Evolutionary conservation across 768 basidiomycete species (phyloP).

Genomic region (Boletus tylopilopsis): DNA sequence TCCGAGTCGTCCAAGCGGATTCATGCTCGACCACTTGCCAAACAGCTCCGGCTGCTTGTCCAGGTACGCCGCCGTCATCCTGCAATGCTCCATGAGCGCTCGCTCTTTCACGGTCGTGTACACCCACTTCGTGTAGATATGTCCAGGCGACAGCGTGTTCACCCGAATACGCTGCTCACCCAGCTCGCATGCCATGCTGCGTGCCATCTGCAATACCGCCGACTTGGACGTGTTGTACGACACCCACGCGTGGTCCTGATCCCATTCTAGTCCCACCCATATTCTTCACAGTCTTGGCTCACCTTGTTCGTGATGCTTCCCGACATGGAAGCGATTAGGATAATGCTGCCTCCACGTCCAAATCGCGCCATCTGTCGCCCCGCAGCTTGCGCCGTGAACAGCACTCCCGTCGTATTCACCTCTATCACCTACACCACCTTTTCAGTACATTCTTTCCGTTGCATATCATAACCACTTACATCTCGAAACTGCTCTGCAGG

Average conservation of each 20-base stretch:
- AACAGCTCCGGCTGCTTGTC: slow-evolving; percentile 60
- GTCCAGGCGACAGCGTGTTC: slow-evolving; percentile 73
- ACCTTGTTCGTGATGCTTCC: slow-evolving; percentile 73
- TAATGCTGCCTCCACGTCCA: slow-evolving; percentile 48
- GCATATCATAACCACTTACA: slow-evolving; percentile 31
- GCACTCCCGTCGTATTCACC: slow-evolving; percentile 59
- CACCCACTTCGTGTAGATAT: slow-evolving; percentile 67
- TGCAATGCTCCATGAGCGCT: slow-evolving; percentile 21
- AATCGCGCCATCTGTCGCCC: slow-evolving; percentile 54
- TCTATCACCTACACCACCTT: slow-evolving; percentile 49
- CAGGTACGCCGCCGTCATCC: slow-evolving; percentile 73
- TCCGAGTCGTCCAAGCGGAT: slow-evolving; percentile 70
- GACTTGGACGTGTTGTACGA: slow-evolving; percentile 78
- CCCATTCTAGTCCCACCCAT: neutral
- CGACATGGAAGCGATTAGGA: slow-evolving; percentile 59
- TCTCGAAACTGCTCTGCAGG: slow-evolving; percentile 61
- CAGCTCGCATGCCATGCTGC: slow-evolving; percentile 81
- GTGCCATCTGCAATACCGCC: slow-evolving; percentile 74
- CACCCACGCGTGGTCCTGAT: slow-evolving; percentile 69
- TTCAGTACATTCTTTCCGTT: neutral
- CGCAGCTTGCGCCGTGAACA: slow-evolving; percentile 60
- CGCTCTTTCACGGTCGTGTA: slow-evolving; percentile 6
- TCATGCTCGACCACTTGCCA: slow-evolving; percentile 64
- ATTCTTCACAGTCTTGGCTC: slow-evolving; percentile 1
- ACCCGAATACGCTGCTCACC: slow-evolving; percentile 64